Base-by-base conservation (phyloP, 306 rosid species). In the Medicago truncatula region DNA sequence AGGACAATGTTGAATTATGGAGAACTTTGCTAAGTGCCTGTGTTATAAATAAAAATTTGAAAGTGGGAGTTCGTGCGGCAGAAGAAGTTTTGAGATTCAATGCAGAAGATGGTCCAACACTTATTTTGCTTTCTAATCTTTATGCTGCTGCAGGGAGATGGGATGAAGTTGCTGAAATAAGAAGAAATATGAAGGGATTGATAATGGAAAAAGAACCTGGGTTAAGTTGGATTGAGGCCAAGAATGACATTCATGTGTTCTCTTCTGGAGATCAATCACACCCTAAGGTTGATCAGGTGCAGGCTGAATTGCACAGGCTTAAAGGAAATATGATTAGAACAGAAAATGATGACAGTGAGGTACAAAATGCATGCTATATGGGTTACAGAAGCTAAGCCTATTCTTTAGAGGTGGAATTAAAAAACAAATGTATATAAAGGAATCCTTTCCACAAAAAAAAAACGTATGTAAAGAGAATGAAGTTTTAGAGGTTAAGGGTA, bases 1-100 rank as follows among this genome's bases (percentile, higher is more conserved):
- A 89, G 66, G 80, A 87, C 31, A 84, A 83, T 46, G 57, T 70
- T 8, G 93, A 92, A 66, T 81, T 92, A 12, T 86, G 97, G 97
- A 87, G 98, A 83, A 89, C 87, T 73, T 85, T 92, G 85, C 73
- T 90, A 50, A 86, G 98, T 58, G 88, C 96, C 3, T 87, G 96
- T 41, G 93, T 94, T 47, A 70, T 82, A 62, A 68, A 75, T 47
- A 88, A 80, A 79, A 88, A 91, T 77, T 73, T 92, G 81, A 58
- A 84, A 69, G 79, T 88, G 53, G 98, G 98, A 80, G 79, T 86
- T 81, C 85, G 57, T 75, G 95, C 93, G 10, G 90, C 92, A 12
- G 81, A 88, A 67, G 87, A 81, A 82, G 89, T 86, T 77, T 69
- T 88, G 54, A 81, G 81, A 78, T 18, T 86, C 52, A 85, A 87